phyloP scores from a whole-genome alignment of 768 basidiomycete genomes.

The Leccinellum rugosiceps region DNA sequence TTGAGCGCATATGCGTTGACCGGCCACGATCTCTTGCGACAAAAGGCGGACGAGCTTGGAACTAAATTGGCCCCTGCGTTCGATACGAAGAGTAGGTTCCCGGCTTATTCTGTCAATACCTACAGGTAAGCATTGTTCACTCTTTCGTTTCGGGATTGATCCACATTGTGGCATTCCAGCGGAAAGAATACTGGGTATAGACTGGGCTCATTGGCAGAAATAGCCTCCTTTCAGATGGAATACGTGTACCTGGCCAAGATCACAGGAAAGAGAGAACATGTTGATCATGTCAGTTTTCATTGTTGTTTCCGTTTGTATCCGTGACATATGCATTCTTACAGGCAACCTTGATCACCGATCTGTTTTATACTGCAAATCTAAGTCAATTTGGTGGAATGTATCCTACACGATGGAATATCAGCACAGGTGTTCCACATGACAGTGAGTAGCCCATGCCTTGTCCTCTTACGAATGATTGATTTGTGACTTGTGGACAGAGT shows the following conservation, averaged over 20 bases:
- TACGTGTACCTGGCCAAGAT: constrained; percentile 80
- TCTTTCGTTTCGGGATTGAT: neutral
- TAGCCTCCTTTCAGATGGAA: constrained; percentile 78
- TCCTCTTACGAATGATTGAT: neutral
- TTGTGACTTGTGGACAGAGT: neutral
- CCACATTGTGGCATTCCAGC: neutral
- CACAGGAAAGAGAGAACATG: constrained; percentile 67
- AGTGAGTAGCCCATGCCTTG: constrained; percentile 36
- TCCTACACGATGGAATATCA: constrained; percentile 54
- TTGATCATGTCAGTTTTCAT: constrained; percentile 45
- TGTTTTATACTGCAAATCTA: constrained; percentile 46
- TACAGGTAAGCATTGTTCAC: constrained; percentile 37
- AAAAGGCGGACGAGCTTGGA: constrained; percentile 75
- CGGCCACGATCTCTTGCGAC: constrained; percentile 56
- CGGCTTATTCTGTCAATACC: constrained; percentile 67
- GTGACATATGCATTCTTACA: constrained; percentile 19
- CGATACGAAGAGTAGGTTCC: constrained; percentile 64
- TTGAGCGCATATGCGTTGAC: constrained; percentile 80
- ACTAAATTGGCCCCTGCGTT: constrained; percentile 67
- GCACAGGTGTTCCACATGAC: constrained; percentile 40
- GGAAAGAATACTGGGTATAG: neutral
- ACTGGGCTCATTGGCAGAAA: constrained; percentile 62
- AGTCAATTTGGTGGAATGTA: constrained; percentile 56
- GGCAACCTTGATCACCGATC: constrained; percentile 48
- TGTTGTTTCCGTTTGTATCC: neutral